Conservation (phyloP, 768 basidiomycete genomes). For the Russula earlei region DNA sequence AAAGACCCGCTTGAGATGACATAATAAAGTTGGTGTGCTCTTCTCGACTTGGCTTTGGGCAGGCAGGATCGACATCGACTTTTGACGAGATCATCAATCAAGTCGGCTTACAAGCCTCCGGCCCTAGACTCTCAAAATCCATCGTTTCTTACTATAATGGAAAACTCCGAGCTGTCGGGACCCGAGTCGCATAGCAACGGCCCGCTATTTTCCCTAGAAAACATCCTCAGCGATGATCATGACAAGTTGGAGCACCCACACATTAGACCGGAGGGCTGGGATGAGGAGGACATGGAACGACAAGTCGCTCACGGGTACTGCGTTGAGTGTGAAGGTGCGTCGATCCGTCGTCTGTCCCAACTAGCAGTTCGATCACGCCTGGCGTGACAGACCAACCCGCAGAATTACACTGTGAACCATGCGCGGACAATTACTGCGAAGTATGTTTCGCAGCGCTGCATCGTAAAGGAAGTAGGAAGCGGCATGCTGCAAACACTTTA, state of each 20-base stretch:
- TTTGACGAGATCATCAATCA: too few relatives aligned
- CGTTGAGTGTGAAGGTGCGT: slow-evolving; percentile 77
- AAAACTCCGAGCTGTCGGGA: slow-evolving; percentile 4
- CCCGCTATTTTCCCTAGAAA: slow-evolving; percentile 48
- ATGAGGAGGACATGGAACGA: slow-evolving; percentile 46
- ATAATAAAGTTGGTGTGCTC: too few relatives aligned
- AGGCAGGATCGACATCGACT: too few relatives aligned
- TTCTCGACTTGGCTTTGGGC: too few relatives aligned
- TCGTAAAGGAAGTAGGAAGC: slow-evolving; percentile 68
- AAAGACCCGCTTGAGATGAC: too few relatives aligned
- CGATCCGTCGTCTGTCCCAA: neutral
- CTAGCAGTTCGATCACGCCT: neutral
- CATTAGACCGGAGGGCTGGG: slow-evolving; percentile 45
- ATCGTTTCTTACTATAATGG: slow-evolving; percentile 2
- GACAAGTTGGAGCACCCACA: slow-evolving; percentile 53
- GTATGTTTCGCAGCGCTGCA: slow-evolving; percentile 84
- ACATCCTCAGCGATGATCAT: slow-evolving; percentile 57
- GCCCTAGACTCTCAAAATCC: slow-evolving; percentile 4
- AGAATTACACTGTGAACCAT: slow-evolving; percentile 60
- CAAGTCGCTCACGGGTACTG: slow-evolving; percentile 57
- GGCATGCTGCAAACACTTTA: slow-evolving; percentile 47
- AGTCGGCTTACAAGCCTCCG: too few relatives aligned
- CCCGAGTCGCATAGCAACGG: slow-evolving; percentile 8
- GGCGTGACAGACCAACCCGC: slow-evolving; percentile 65
- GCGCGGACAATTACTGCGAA: slow-evolving; percentile 67